Conservation (phyloP, 176 grass and related monocot species). For the Rhynchospora tenuis region DNA sequence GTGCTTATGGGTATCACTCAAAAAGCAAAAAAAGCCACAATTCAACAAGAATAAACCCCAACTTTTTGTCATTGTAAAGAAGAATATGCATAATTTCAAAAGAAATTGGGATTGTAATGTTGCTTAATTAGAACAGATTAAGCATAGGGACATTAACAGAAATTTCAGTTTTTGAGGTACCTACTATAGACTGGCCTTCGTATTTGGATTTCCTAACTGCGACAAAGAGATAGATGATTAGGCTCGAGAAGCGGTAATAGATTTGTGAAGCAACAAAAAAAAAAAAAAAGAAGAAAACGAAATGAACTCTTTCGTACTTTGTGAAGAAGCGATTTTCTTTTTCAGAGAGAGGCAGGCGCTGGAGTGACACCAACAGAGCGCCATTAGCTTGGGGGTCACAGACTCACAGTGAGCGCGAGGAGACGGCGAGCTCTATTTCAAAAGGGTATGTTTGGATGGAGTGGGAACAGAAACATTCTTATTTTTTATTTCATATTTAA, state of each 20-base stretch:
- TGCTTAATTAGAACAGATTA: not conserved
- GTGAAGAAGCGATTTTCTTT: conserved; percentile 6
- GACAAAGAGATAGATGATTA: not conserved
- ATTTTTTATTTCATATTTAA: no score
- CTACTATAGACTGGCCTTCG: conserved; percentile 68
- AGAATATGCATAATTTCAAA: not conserved
- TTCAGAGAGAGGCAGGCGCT: not conserved
- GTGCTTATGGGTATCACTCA: not conserved
- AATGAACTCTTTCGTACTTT: not conserved
- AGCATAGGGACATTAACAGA: no score
- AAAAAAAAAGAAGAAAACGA: not conserved
- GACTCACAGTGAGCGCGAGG: no score
- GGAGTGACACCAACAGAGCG: conserved; percentile 2
- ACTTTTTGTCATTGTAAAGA: not conserved
- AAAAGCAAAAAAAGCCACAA: not conserved
- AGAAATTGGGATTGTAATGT: not conserved
- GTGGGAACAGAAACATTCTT: no score
- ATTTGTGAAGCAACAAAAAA: not conserved
- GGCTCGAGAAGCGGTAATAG: not conserved
- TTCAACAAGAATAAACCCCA: not conserved
- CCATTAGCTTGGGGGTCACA: conserved; percentile 15
- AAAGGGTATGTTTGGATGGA: no score
- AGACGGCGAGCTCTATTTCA: no score
- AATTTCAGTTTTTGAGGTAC: not conserved
- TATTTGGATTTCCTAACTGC: conserved; percentile 62